Evolutionary conservation across 441 rosid species (phyloP).

Genomic region (Flueggea neowawraea): DNA sequence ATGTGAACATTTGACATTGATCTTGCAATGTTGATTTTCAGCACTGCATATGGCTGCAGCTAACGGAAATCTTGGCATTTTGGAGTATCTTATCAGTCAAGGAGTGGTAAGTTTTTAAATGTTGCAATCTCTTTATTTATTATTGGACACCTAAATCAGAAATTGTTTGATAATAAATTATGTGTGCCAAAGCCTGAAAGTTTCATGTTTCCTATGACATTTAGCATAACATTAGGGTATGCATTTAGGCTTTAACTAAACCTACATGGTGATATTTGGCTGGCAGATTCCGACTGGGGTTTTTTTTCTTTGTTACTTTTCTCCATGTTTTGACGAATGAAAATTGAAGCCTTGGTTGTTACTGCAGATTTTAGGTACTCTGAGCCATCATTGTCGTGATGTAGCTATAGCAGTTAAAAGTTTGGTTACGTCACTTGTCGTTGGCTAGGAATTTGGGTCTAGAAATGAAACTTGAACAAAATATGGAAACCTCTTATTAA

Average conservation of each 20-base stretch:
- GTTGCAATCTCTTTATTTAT: background rate
- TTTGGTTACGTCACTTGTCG: too few relatives aligned
- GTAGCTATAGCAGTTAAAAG: too few relatives aligned
- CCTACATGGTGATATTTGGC: background rate
- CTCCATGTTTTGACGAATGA: too few relatives aligned
- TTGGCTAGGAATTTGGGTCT: too few relatives aligned
- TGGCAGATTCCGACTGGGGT: background rate
- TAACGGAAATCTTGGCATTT: constrained; percentile 67
- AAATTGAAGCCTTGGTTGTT: too few relatives aligned
- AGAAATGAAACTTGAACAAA: too few relatives aligned
- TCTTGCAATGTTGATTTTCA: constrained; percentile 25
- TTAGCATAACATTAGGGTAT: background rate
- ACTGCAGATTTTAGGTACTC: too few relatives aligned
- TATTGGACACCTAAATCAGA: background rate
- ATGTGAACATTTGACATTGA: constrained; percentile 5
- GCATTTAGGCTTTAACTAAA: background rate
- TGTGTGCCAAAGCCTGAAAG: background rate
- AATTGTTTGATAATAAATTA: background rate
- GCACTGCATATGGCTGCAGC: constrained; percentile 98
- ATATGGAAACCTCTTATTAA: too few relatives aligned
- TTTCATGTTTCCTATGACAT: background rate
- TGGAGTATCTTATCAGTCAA: constrained; percentile 62
- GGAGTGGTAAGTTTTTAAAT: constrained; percentile 57
- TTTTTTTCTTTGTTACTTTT: too few relatives aligned
- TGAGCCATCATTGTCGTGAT: too few relatives aligned